These are phyloP conservation scores for Nadsonia starkeyi-henricii DNA, from an alignment of 1,139 yeast species.

Conservation along the genomic window DNA sequence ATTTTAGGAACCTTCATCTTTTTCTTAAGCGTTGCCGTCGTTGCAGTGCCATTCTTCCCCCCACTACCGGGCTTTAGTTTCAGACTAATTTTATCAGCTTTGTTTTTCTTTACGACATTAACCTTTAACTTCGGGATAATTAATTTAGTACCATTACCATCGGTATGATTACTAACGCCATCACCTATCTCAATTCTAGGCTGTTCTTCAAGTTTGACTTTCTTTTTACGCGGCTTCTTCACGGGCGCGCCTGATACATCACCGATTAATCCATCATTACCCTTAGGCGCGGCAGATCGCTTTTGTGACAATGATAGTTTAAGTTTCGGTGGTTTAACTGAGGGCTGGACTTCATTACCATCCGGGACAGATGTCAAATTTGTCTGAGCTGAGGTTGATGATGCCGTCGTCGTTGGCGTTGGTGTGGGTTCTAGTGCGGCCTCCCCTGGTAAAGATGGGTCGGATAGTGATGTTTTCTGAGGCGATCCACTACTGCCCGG, in stretches of 20 bases:
- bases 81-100: not conserved
- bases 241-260: not conserved
- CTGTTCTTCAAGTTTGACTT: not conserved
- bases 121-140: not conserved
- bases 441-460: too few relatives aligned
- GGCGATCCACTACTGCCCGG: not conserved
- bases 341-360: not conserved
- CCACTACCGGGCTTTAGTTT: not conserved
- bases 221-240: not conserved
- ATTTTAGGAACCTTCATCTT: slow-evolving; percentile 40
- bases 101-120: not conserved
- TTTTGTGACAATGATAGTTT: not conserved
- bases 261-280: too few relatives aligned
- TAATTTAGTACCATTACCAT: not conserved
- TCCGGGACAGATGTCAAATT: too few relatives aligned
- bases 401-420: too few relatives aligned
- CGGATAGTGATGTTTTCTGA: not conserved
- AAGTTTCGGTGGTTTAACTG: not conserved
- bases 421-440: too few relatives aligned
- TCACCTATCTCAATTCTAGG: too few relatives aligned
- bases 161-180: not conserved
- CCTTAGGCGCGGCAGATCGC: too few relatives aligned
- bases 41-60: not conserved
- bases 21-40: slow-evolving; percentile 11
- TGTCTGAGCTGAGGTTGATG: too few relatives aligned